Percentiles rank a stretch among this genome's conserved stretches.
Evolutionary conservation across 2,329 filamentous ascomycete species (phyloP).

Genomic region (Aspergillus arachidicola): DNA sequence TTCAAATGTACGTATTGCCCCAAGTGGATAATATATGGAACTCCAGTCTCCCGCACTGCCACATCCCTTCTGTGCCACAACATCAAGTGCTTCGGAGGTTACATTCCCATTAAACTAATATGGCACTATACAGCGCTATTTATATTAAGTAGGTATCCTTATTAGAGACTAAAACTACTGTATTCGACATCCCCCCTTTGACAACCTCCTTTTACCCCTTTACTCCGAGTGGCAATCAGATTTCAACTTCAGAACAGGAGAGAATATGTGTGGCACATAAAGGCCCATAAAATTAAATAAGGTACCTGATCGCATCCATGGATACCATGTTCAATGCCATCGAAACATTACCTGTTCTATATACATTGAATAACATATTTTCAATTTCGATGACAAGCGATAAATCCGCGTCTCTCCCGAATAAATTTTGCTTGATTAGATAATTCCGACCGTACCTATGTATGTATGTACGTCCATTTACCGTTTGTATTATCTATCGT

Average conservation of each 20-base stretch:
- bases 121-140: conserved; percentile 3
- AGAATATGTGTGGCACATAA: not conserved
- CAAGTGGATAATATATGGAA: not conserved
- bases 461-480: no score
- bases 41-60: not conserved
- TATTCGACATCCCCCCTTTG: not conserved
- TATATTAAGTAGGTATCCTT: not conserved
- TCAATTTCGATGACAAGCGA: no score
- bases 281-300: not conserved
- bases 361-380: no score
- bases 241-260: not conserved
- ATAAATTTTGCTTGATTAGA: no score
- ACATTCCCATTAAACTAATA: not conserved
- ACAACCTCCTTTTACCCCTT: not conserved
- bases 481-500: not conserved
- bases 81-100: not conserved
- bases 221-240: not conserved
- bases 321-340: not conserved
- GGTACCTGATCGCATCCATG: not conserved
- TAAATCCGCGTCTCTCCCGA: no score
- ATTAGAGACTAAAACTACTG: not conserved
- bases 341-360: not conserved
- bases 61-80: conserved; percentile 2
- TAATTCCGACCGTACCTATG: no score
- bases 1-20: not conserved